phyloP scores from a whole-genome alignment of 306 rosid genomes.

The Acmispon strigosus region DNA sequence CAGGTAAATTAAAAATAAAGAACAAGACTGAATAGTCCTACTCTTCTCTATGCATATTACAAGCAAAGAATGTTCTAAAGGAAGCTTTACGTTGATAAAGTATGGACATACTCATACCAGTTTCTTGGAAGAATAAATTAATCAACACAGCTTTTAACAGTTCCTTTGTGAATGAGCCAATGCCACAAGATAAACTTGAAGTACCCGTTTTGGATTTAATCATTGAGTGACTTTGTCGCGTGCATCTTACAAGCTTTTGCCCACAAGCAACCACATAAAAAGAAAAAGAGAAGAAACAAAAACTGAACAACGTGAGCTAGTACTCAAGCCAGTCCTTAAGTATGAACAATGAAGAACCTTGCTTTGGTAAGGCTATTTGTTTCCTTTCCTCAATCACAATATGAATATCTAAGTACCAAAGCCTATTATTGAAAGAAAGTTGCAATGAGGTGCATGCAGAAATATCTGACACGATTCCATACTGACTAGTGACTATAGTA shows the following conservation, averaged over 20 bases:
- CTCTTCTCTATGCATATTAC: background rate
- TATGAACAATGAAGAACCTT: background rate
- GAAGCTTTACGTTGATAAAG: background rate
- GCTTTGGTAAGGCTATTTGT: background rate
- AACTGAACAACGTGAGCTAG: background rate
- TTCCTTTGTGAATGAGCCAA: background rate
- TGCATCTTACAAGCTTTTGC: slow-evolving; percentile 23
- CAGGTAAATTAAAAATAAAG: background rate
- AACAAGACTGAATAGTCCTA: background rate
- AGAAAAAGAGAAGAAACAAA: background rate
- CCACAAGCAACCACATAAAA: slow-evolving; percentile 14
- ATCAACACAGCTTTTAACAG: background rate
- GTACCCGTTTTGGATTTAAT: background rate
- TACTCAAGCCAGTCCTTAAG: background rate
- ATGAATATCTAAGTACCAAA: background rate
- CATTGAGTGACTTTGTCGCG: slow-evolving; percentile 7
- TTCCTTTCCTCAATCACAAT: slow-evolving; percentile 9
- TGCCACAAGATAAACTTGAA: background rate
- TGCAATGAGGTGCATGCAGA: background rate
- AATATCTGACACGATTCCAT: background rate
- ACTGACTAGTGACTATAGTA: background rate
- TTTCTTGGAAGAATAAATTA: slow-evolving; percentile 17
- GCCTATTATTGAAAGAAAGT: background rate
- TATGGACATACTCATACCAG: background rate
- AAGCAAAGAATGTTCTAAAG: slow-evolving; percentile 15